Evolutionary conservation across 2,329 filamentous ascomycete species (phyloP).

Genomic region (Cordyceps cateniannulata): DNA sequence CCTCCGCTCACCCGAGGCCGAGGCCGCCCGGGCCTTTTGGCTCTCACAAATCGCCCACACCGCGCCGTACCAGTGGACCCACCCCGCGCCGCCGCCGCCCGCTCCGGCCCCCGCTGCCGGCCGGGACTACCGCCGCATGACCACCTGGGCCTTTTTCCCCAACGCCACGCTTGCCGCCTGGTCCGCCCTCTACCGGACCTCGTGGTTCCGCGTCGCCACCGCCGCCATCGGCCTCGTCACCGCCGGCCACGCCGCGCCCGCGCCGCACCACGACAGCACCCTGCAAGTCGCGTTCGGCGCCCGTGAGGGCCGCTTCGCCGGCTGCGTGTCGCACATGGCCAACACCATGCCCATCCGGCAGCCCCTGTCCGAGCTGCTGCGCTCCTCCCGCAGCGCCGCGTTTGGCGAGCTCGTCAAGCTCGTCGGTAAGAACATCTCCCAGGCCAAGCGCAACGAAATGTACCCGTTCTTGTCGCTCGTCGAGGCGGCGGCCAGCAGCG

Average conservation of each 20-base stretch:
- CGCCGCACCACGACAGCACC: background rate
- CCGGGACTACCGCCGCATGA: background rate
- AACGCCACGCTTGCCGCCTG: background rate
- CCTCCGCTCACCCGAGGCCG: background rate
- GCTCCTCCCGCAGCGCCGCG: background rate
- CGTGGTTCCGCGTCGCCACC: slow-evolving; percentile 1
- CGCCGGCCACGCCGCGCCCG: background rate
- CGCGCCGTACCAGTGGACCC: background rate
- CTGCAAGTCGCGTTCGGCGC: background rate
- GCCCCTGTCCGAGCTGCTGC: background rate
- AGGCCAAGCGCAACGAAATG: slow-evolving; percentile 1
- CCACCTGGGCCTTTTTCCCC: background rate
- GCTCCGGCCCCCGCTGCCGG: background rate
- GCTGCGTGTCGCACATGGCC: slow-evolving; percentile 2
- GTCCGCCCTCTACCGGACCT: background rate
- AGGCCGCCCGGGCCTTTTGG: background rate
- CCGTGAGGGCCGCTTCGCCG: background rate
- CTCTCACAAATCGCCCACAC: background rate
- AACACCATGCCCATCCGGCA: slow-evolving; percentile 4
- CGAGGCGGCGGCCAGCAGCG: background rate
- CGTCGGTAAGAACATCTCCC: background rate
- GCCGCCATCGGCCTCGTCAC: background rate
- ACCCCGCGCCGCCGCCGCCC: background rate
- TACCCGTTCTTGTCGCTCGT: background rate
- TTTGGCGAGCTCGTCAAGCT: background rate